phyloP scores from a whole-genome alignment of 306 rosid genomes.

The Inga laurina region DNA sequence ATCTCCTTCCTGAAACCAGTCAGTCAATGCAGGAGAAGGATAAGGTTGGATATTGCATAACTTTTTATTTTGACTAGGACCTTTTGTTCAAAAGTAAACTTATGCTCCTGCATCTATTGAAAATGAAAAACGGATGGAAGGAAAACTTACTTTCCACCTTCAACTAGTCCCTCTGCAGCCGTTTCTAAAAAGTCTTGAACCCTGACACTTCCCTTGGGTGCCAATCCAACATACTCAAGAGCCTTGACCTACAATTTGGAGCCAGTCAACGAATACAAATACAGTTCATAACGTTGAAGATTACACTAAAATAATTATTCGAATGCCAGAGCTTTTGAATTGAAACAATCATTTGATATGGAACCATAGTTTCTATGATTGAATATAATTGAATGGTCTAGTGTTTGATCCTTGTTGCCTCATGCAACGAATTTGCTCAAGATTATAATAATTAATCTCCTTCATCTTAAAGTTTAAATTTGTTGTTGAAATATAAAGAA shows the following conservation, averaged over 20 bases:
- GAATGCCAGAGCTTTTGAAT: not conserved
- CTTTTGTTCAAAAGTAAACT: not conserved
- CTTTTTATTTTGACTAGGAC: not conserved
- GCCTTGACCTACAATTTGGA: slow-evolving; percentile 58
- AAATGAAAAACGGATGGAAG: not conserved
- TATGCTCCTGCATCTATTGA: not conserved
- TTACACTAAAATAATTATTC: not conserved
- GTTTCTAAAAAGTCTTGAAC: slow-evolving; percentile 74
- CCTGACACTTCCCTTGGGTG: slow-evolving; percentile 81
- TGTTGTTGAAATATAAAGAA: not conserved
- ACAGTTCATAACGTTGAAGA: not conserved
- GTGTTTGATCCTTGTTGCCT: not conserved
- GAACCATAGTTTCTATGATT: not conserved
- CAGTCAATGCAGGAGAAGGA: not conserved
- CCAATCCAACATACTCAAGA: slow-evolving; percentile 64
- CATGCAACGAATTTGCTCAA: not conserved
- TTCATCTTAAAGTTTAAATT: not conserved
- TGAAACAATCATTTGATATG: not conserved
- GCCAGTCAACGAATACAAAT: slow-evolving; percentile 1
- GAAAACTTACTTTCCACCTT: slow-evolving; percentile 82
- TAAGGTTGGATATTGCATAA: not conserved
- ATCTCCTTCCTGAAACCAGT: slow-evolving; percentile 65
- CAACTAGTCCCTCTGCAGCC: slow-evolving; percentile 84
- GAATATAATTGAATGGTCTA: not conserved
- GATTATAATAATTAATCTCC: not conserved